A percentile compares a stretch with the other conserved stretches of the same genome.
Conservation (phyloP, 2,329 filamentous ascomycete genomes). For the Fusarium drepaniforme region DNA sequence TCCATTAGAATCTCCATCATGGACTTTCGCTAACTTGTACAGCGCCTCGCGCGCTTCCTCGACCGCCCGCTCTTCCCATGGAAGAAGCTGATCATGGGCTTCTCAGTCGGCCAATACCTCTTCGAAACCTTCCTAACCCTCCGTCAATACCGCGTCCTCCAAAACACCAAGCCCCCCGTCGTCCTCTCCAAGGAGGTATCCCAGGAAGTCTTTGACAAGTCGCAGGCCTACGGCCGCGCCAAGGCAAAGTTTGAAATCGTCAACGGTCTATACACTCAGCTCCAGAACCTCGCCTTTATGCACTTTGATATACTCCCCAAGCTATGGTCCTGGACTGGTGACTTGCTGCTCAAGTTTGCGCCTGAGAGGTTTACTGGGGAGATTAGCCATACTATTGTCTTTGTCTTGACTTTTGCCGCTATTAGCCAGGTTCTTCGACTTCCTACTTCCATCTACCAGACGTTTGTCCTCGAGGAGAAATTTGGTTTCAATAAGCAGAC, state of each 20-base stretch:
- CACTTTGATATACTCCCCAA: conserved; percentile 92
- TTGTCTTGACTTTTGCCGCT: conserved; percentile 88
- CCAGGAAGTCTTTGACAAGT: conserved; percentile 92
- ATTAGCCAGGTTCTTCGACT: conserved; percentile 84
- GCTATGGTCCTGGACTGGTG: conserved; percentile 86
- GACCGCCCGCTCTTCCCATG: conserved; percentile 95
- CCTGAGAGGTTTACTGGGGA: conserved; percentile 88
- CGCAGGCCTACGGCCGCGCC: conserved; percentile 94
- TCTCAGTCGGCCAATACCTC: conserved; percentile 90
- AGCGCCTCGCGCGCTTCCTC: conserved; percentile 85
- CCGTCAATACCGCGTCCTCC: conserved; percentile 90
- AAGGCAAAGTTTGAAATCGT: conserved; percentile 92
- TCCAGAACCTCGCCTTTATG: conserved; percentile 91
- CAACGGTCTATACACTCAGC: conserved; percentile 84
- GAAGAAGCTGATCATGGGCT: conserved; percentile 96
- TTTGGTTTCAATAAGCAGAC: conserved; percentile 99
- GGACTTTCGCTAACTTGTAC: conserved; percentile 31
- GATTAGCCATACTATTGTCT: conserved; percentile 92
- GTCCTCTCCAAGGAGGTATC: conserved; percentile 91
- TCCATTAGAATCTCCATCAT: background rate
- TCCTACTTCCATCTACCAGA: conserved; percentile 89
- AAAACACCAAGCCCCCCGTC: conserved; percentile 83
- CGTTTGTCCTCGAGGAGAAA: conserved; percentile 95
- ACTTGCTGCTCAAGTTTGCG: conserved; percentile 78
- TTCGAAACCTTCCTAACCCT: conserved; percentile 91